Percentiles rank a stretch among this genome's conserved stretches.
phyloP scores from a whole-genome alignment of 176 grass and related monocot genomes.

The Rhynchospora breviuscula region DNA sequence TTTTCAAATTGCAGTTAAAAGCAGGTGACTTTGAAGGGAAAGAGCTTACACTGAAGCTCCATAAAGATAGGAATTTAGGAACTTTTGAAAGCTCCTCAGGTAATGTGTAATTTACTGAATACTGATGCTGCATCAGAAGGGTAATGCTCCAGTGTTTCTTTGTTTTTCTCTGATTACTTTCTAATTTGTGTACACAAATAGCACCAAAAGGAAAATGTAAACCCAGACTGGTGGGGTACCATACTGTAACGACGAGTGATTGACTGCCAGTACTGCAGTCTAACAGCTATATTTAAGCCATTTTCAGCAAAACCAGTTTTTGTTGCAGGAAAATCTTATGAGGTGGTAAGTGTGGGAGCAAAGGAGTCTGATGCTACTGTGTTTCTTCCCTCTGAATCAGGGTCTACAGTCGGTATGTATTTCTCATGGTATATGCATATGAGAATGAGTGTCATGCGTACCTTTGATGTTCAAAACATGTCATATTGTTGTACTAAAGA shows the following conservation, averaged over 20 bases:
- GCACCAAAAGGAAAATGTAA: background rate
- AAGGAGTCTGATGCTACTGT: constrained; percentile 70
- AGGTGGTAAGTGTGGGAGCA: constrained; percentile 48
- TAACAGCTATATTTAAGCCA: background rate
- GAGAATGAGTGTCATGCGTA: background rate
- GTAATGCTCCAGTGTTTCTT: background rate
- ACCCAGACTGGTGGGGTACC: background rate
- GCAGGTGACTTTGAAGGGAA: constrained; percentile 51
- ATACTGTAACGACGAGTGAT: no score
- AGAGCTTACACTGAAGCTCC: constrained; percentile 54
- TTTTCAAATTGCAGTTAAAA: constrained; percentile 39
- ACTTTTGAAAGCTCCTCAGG: constrained; percentile 56
- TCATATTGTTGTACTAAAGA: background rate
- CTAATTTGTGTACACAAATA: background rate
- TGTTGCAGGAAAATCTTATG: constrained; percentile 65
- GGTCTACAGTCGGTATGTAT: constrained; percentile 45
- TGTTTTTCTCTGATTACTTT: background rate
- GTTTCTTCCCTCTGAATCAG: constrained; percentile 50
- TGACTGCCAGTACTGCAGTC: background rate
- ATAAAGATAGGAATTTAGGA: constrained; percentile 43
- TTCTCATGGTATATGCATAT: constrained; percentile 1
- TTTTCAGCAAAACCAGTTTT: background rate
- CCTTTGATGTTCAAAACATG: background rate
- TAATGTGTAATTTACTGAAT: constrained; percentile 21
- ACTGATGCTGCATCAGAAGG: background rate